phyloP scores from a whole-genome alignment of 306 rosid species.

The Pachyrhizus erosus region DNA sequence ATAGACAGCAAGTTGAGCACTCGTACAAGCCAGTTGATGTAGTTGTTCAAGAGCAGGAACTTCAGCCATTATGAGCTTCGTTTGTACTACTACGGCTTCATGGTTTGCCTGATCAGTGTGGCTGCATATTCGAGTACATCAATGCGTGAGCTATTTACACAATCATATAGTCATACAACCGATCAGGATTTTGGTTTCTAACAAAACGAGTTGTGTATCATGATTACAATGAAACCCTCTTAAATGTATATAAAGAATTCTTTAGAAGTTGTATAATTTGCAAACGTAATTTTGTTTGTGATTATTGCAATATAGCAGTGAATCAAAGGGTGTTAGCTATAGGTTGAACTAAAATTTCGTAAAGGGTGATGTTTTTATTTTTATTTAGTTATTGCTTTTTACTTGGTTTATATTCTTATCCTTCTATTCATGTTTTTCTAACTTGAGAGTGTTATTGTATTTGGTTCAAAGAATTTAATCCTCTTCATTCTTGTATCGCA shows the following conservation, averaged over 20 bases:
- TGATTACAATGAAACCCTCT: slow-evolving; percentile 34
- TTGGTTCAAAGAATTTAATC: background rate
- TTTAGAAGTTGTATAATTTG: slow-evolving; percentile 38
- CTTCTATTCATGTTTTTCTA: background rate
- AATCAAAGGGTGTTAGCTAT: slow-evolving; percentile 40
- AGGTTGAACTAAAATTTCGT: slow-evolving; percentile 32
- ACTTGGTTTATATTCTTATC: background rate
- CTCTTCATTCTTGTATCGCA: background rate
- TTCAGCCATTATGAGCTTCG: slow-evolving; percentile 73
- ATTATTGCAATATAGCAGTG: slow-evolving; percentile 50
- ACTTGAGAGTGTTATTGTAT: background rate
- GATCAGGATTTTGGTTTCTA: slow-evolving; percentile 49
- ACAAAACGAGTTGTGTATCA: slow-evolving; percentile 42
- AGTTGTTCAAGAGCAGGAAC: slow-evolving; percentile 83
- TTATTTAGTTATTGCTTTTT: background rate
- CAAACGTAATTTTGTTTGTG: slow-evolving; percentile 49
- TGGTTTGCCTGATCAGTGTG: slow-evolving; percentile 29
- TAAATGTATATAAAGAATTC: slow-evolving; percentile 45
- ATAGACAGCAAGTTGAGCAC: slow-evolving; percentile 54
- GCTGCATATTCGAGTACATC: slow-evolving; percentile 37
- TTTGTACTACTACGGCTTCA: slow-evolving; percentile 35
- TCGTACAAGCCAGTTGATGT: slow-evolving; percentile 75
- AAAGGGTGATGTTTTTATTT: background rate
- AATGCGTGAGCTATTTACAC: slow-evolving; percentile 36
- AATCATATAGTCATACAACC: slow-evolving; percentile 18